These are phyloP conservation scores for Boletus bicolor DNA, from an alignment of 768 basidiomycete genomes.

Conservation along the genomic window DNA sequence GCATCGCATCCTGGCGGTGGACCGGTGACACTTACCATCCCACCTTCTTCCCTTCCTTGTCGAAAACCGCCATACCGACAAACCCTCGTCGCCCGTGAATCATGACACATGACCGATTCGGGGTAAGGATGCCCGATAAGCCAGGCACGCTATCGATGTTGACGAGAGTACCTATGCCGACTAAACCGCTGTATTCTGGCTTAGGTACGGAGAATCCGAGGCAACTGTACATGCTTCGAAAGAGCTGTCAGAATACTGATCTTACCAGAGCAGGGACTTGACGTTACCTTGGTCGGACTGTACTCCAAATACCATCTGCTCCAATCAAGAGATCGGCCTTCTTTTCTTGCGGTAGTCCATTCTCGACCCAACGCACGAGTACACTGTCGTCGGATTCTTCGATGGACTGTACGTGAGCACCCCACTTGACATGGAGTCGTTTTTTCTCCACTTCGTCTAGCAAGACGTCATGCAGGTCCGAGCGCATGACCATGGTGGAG, in stretches of 20 bases:
- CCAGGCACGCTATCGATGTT: conserved; percentile 20
- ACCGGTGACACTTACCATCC: conserved; percentile 19
- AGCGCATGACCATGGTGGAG: conserved; percentile 27
- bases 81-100: conserved; percentile 27
- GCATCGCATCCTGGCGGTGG: neutral
- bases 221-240: conserved; percentile 21
- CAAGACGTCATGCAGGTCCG: conserved; percentile 32
- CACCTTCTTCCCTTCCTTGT: conserved; percentile 23
- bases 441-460: conserved; percentile 26
- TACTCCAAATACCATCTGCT: conserved; percentile 33
- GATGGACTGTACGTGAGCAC: conserved; percentile 21
- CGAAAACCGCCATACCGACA: conserved; percentile 27
- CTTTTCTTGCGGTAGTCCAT: conserved; percentile 17
- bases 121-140: conserved; percentile 15
- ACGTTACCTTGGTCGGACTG: conserved; percentile 22
- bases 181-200: conserved; percentile 30
- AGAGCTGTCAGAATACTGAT: neutral
- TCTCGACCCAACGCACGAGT: conserved; percentile 26
- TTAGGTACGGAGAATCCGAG: conserved; percentile 19
- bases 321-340: conserved; percentile 31
- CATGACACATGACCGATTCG: conserved; percentile 29
- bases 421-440: conserved; percentile 21
- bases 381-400: conserved; percentile 26
- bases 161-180: conserved; percentile 22
- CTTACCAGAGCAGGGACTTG: neutral